Evolutionary conservation across 768 basidiomycete species (phyloP).

Genomic region (Tylopilus intermedius): DNA sequence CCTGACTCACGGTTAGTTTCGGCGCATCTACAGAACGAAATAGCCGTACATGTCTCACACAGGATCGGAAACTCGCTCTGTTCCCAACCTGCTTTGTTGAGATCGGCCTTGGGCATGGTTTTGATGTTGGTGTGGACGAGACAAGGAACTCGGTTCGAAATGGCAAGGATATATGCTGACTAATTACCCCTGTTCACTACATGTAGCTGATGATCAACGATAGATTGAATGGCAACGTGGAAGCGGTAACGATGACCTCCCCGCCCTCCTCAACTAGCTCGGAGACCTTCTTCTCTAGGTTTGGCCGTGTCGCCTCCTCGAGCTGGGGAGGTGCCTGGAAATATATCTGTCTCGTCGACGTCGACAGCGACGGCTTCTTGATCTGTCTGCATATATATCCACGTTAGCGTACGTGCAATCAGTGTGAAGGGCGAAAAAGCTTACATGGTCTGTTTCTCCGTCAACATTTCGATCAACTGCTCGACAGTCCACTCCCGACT

Average conservation of each 20-base stretch:
- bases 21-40: background rate
- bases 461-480: slow-evolving; percentile 78
- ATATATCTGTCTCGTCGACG: slow-evolving; percentile 74
- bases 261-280: slow-evolving; percentile 76
- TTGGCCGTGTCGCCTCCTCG: slow-evolving; percentile 83
- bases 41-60: slow-evolving; percentile 79
- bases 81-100: slow-evolving; percentile 94
- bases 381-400: slow-evolving; percentile 64
- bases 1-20: slow-evolving; percentile 39
- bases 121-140: background rate
- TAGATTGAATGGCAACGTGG: slow-evolving; percentile 81
- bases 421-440: slow-evolving; percentile 27
- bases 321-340: slow-evolving; percentile 91
- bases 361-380: slow-evolving; percentile 90
- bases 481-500: slow-evolving; percentile 76
- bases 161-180: slow-evolving; percentile 22
- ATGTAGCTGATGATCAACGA: slow-evolving; percentile 59
- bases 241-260: slow-evolving; percentile 85
- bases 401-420: background rate
- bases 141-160: background rate
- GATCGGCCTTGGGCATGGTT: slow-evolving; percentile 78
- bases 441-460: slow-evolving; percentile 87
- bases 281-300: slow-evolving; percentile 79
- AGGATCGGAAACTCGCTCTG: slow-evolving; percentile 91
- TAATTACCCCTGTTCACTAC: slow-evolving; percentile 23